Evolutionary conservation across 225 moss, liverwort and hornwort genomes (phyloP).

Genomic region (Marchantia polymorpha): DNA sequence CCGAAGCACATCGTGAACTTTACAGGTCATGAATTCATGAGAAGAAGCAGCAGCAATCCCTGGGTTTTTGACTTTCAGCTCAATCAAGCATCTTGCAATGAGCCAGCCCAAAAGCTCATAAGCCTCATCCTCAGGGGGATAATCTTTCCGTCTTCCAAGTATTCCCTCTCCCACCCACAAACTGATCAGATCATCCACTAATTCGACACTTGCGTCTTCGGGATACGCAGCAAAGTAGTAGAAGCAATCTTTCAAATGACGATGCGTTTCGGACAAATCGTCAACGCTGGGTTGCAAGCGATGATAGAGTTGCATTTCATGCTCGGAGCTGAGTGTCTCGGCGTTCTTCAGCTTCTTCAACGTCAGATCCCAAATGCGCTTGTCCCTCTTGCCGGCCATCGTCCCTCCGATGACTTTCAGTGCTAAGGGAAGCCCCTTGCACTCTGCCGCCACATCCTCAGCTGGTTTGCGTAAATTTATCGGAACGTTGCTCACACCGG

Average conservation of each 20-base stretch:
- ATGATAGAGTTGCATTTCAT: conserved; percentile 29
- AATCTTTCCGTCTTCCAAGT: conserved; percentile 2
- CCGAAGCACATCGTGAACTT: conserved; percentile 49
- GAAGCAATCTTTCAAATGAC: conserved; percentile 34
- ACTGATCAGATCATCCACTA: conserved; percentile 21
- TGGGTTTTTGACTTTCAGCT: conserved; percentile 3
- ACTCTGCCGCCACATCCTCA: conserved; percentile 3
- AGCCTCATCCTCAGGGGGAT: conserved; percentile 25
- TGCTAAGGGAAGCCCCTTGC: conserved; percentile 42
- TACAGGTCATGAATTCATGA: conserved; percentile 20
- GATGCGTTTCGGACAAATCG: not conserved
- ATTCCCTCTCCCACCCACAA: conserved; percentile 42
- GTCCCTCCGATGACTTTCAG: conserved; percentile 39
- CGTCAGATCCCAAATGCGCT: conserved; percentile 6
- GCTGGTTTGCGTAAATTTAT: conserved; percentile 1
- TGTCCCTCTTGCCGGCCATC: conserved; percentile 26
- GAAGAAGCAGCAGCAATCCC: fast-evolving
- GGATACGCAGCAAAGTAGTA: conserved; percentile 47
- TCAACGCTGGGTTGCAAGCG: conserved; percentile 38
- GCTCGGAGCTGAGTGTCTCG: conserved; percentile 26
- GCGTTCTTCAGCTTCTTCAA: conserved; percentile 21
- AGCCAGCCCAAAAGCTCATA: conserved; percentile 42
- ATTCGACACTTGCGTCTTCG: conserved; percentile 26
- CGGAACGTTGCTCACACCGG: conserved; percentile 19
- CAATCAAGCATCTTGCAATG: conserved; percentile 42